Evolutionary conservation across 352 stramenopile species (phyloP), one percentile per base, ranked within the genome.

Genomic region (Saprolegnia diclina): DNA sequence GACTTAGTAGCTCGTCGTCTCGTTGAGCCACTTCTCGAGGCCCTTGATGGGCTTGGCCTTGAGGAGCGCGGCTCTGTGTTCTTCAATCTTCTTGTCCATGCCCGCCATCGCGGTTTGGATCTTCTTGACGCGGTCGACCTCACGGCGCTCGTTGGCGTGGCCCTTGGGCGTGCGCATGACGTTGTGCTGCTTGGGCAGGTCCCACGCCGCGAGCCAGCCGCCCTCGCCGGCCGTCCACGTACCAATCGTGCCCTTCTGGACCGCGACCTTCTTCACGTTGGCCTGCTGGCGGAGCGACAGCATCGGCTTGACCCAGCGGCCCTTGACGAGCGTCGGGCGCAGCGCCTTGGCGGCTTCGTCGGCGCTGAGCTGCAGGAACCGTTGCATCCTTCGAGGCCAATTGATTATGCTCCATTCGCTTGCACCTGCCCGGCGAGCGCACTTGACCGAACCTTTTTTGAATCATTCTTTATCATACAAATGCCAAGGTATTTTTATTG

Each of bases 11-110:
- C 79, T 78, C 67, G 91, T 80, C 69, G 56, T 81, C 74, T 95
- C 87, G 73, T 88, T 92, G 46, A 95, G 80, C 87, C 87, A 95
- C 76, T 93, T 92, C 71, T 95, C 85, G 26, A 95, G 78, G 35
- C 87, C 87, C 76, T 90, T 90, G 71, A 95, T 78, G 18, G 87
- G 87, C 76, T 95, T 95, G 61, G 85, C 67, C 62, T 81, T 75
- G 76, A 91, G 88, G 48, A 93, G 57, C 1, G 83, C 79, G 73
- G 92, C 92, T 79, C 91, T 92, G 77, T 95, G 87, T 11, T 92
- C 87, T 38, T 81, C 83, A 67, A 95, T 87, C 82, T 95, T 95
- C 73, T 71, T 74, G 37, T 85, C 84, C 87, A 95, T 95, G 32
- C 76, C 77, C n/a, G 70, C 84, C 56, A 94, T 69, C 64, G 86